A percentile compares a stretch with the other conserved stretches of the same genome.
Evolutionary conservation across 106 monocot genomes (phyloP).

Genomic region (Dioscorea dumetorum): DNA sequence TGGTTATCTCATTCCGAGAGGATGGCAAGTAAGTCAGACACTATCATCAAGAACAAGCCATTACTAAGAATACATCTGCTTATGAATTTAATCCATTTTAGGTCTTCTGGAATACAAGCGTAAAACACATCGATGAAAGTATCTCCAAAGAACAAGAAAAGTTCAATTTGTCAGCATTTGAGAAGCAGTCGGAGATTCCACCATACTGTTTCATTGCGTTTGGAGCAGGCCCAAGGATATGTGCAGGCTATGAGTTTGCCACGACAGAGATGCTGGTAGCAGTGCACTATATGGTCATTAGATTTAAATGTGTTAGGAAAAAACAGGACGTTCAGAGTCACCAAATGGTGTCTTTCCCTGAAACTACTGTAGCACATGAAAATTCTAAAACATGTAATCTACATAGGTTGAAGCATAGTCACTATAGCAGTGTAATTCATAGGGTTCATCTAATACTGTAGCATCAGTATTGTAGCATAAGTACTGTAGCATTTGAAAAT

Average conservation of each 20-base stretch:
- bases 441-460: too few relatives aligned
- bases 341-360: too few relatives aligned
- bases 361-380: too few relatives aligned
- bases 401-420: too few relatives aligned
- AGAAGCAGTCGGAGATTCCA: slow-evolving; percentile 7
- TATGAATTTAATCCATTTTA: not conserved
- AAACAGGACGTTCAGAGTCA: too few relatives aligned
- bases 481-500: too few relatives aligned
- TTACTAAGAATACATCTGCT: too few relatives aligned
- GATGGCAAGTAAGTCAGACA: slow-evolving; percentile 20
- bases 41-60: too few relatives aligned
- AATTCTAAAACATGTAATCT: too few relatives aligned
- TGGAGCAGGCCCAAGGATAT: slow-evolving; percentile 25
- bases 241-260: slow-evolving; percentile 32
- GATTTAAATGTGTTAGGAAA: too few relatives aligned
- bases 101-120: slow-evolving; percentile 30
- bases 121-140: slow-evolving; percentile 24
- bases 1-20: slow-evolving; percentile 21
- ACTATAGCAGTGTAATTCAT: too few relatives aligned
- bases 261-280: slow-evolving; percentile 24
- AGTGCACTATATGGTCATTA: slow-evolving; percentile 24
- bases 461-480: too few relatives aligned
- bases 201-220: slow-evolving; percentile 28
- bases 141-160: slow-evolving; percentile 21
- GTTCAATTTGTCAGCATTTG: slow-evolving; percentile 23